A percentile compares a stretch with the other conserved stretches of the same genome.
Conservation (phyloP, 495 filamentous ascomycete species). For the Penicillium paxilli region DNA sequence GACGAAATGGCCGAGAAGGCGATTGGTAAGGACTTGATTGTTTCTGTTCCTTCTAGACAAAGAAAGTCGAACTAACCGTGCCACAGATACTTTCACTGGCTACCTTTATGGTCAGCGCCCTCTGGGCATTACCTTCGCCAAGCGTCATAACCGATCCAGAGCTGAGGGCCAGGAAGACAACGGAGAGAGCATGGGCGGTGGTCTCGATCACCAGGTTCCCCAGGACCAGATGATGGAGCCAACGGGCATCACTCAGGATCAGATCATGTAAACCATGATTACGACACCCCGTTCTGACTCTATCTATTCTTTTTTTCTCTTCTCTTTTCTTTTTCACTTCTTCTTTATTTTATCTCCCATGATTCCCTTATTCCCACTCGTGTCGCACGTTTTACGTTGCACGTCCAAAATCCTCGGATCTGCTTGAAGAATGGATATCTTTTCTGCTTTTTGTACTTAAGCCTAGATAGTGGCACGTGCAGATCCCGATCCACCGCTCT, state of each 20-base stretch:
- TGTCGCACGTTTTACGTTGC: not conserved
- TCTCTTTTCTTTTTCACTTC: slow-evolving; percentile 7
- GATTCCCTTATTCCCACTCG: slow-evolving; percentile 28
- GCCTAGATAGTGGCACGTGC: slow-evolving; percentile 5
- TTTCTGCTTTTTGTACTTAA: slow-evolving; percentile 6
- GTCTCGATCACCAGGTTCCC: slow-evolving; percentile 47
- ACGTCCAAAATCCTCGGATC: slow-evolving; percentile 4
- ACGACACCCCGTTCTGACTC: not conserved
- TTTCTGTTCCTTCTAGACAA: not conserved
- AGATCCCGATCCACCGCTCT: slow-evolving; percentile 1
- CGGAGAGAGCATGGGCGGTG: slow-evolving; percentile 82
- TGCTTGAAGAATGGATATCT: slow-evolving; percentile 15
- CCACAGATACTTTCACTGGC: slow-evolving; percentile 84
- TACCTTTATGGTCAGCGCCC: slow-evolving; percentile 97
- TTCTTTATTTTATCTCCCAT: slow-evolving; percentile 20
- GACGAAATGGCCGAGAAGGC: slow-evolving; percentile 85
- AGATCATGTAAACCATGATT: slow-evolving; percentile 76
- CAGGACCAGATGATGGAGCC: slow-evolving; percentile 2
- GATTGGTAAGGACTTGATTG: slow-evolving; percentile 57
- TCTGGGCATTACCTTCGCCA: slow-evolving; percentile 87
- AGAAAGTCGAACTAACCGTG: slow-evolving; percentile 11
- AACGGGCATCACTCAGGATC: slow-evolving; percentile 79
- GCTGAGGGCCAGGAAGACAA: not conserved
- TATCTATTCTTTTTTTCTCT: slow-evolving; percentile 8
- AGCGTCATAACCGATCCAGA: slow-evolving; percentile 25